Base-by-base conservation (phyloP, 2,329 filamentous ascomycete genomes). In the Colletotrichum sp. region DNA sequence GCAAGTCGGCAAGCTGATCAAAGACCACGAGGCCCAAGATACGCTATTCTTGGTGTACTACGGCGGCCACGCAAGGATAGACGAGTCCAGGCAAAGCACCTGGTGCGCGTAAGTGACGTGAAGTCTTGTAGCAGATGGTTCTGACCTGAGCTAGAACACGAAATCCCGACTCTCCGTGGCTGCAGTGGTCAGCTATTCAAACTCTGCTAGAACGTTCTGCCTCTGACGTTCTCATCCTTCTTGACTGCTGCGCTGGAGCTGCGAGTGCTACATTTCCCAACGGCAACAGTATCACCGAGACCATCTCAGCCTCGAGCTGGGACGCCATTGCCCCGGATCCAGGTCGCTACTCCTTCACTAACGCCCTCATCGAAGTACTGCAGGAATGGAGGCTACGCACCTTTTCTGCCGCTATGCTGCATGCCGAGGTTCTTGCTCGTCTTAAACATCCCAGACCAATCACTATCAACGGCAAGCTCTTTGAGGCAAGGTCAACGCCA, bases 131-230 rank as follows among this genome's bases (percentile, higher is more conserved):
- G 12, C 6, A 16, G 13, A 16, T 32, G 8, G n/a, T 36, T 21
- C 67, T 70, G 57, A 72, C 65, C 39, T 8, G 12, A 18, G 4
- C 8, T 64, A 90, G 88, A 69, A 90, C 88, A 44, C 87, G 90
- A 64, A 87, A 87, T 74, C 81, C 87, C 13, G 87, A 87, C 59
- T 91, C 90, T 4, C 89, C 90, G 5, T 91, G 89, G 87, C 80
- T 92, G 66, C 90, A 92, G 86, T 92, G 90, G 90, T 92, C 90
- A 21, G 90, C 90, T 15, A 92, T 92, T 52, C 90, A 92, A 80
- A 92, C 90, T 0, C 84, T 92, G 5, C 82, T 92, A 10, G 90
- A 92, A 80, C 85, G 90, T 62, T 92, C 90, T 13, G 83, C 87
- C 15, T 92, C 90, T 1, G 90, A 92, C 80, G 89, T 90, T 18